Evolutionary conservation across 2,329 filamentous ascomycete genomes (phyloP).

Genomic region (Fusarium penzigii): DNA sequence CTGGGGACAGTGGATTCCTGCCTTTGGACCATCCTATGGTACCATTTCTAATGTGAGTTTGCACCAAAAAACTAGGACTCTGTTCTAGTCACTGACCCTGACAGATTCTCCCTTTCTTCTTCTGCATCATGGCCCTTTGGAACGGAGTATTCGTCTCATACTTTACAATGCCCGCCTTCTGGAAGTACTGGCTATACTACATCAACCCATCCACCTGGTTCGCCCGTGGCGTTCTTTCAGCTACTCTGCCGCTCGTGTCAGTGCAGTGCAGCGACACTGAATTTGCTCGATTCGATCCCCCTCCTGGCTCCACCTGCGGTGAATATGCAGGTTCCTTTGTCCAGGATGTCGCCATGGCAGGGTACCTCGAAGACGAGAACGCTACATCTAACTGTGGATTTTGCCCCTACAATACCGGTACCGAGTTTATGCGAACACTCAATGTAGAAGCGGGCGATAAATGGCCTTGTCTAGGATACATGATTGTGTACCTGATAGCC

Average conservation of each 20-base stretch:
- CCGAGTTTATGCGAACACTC: slow-evolving; percentile 63
- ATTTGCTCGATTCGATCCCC: slow-evolving; percentile 55
- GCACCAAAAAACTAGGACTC: background rate
- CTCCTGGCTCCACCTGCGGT: slow-evolving; percentile 62
- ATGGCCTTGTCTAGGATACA: slow-evolving; percentile 52
- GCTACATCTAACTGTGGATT: slow-evolving; percentile 65
- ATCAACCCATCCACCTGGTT: slow-evolving; percentile 24
- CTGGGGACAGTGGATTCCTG: slow-evolving; percentile 85
- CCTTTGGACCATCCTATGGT: slow-evolving; percentile 77
- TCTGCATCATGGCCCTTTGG: slow-evolving; percentile 75
- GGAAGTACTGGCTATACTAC: slow-evolving; percentile 36
- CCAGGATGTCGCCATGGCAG: slow-evolving; percentile 39
- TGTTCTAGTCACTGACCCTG: background rate
- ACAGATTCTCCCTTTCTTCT: slow-evolving; percentile 72
- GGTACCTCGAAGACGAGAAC: slow-evolving; percentile 64
- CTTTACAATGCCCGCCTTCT: slow-evolving; percentile 65
- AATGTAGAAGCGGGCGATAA: slow-evolving; percentile 58
- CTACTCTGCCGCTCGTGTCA: slow-evolving; percentile 16
- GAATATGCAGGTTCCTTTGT: slow-evolving; percentile 63
- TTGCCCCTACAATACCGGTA: slow-evolving; percentile 59
- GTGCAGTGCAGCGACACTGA: slow-evolving; percentile 45
- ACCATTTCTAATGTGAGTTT: slow-evolving; percentile 67
- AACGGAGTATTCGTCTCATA: slow-evolving; percentile 77
- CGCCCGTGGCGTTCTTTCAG: slow-evolving; percentile 22
- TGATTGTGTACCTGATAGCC: slow-evolving; percentile 67